Base-by-base conservation (phyloP, 2,329 filamentous ascomycete species). In the Beauveria sp. region DNA sequence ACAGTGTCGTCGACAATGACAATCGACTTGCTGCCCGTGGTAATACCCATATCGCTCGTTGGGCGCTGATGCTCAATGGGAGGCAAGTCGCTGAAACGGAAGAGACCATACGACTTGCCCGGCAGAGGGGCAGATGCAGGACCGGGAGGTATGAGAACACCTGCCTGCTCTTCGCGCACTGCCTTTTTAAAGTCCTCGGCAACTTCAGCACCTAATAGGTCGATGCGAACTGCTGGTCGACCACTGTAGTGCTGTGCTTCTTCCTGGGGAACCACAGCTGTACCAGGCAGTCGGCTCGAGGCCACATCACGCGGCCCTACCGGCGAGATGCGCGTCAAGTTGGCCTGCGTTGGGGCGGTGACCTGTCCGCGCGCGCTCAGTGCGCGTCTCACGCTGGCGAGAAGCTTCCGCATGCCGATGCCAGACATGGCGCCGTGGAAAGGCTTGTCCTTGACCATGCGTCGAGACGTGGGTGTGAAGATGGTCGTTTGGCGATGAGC, bases 1-100 rank as follows among this genome's bases (percentile, higher is more conserved):
- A 80, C 66, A 0, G 86, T 88, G 37, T 84, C 85, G 62, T 96
- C 90, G 41, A 96, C 85, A 68, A 96, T 96, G 60, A 96, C 82
- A 65, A 96, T 96, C 0, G 91, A 96, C 69, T 92, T 88, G 77
- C 91, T 96, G n/a, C 91, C 90, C 12, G 81, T 80, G 0, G 91
- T 94, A 50, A 93, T 83, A 6, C 74, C 82, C 66, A 78, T 77
- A 63, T 85, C 82, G 64, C 82, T 84, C 14, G 71, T 66, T 1
- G 80, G 79, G 50, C 80, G 73, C 59, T 65, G 70, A 62, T 62
- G 74, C 9, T 73, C 65, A 6, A 70, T 63, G 7, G 69, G 69
- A 5, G 67, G 65, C 5, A 73, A 67, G 24, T 71, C 68, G n/a
- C 75, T 73, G n/a, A 77, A 68, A 3, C 63, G 68, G 26, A 61